Evolutionary conservation across 2,329 filamentous ascomycete species (phyloP).

Genomic region (Sporothrix luriei): DNA sequence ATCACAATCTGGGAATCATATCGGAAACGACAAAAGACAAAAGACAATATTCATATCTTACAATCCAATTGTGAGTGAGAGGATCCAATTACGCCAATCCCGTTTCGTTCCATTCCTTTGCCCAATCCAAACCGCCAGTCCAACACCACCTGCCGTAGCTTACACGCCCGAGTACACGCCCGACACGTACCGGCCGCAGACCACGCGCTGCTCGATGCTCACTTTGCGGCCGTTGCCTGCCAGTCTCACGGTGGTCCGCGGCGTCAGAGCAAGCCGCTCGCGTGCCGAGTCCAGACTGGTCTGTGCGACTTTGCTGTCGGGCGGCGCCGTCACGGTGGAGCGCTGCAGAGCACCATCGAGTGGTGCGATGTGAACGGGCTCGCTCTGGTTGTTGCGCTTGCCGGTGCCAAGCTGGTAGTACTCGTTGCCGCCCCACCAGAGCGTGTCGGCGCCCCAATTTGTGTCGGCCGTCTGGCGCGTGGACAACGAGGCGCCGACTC

Average conservation of each 20-base stretch:
- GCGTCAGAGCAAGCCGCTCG: slow-evolving; percentile 75
- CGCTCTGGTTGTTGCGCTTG: slow-evolving; percentile 76
- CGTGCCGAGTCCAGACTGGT: slow-evolving; percentile 54
- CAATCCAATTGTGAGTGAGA: slow-evolving; percentile 21
- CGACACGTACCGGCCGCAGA: slow-evolving; percentile 80
- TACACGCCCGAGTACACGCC: slow-evolving; percentile 70
- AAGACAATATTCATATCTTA: neutral
- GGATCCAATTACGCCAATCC: slow-evolving; percentile 5
- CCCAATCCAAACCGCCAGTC: neutral
- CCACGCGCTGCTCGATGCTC: slow-evolving; percentile 80
- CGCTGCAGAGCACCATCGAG: slow-evolving; percentile 53
- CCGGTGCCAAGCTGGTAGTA: slow-evolving; percentile 91
- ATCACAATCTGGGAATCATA: slow-evolving; percentile 11
- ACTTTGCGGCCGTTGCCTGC: slow-evolving; percentile 68
- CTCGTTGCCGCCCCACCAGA: slow-evolving; percentile 96
- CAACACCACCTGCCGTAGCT: neutral
- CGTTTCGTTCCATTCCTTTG: neutral
- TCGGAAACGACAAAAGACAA: neutral
- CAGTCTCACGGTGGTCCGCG: slow-evolving; percentile 68
- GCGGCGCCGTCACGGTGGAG: neutral
- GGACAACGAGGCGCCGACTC: slow-evolving; percentile 51
- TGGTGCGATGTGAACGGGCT: slow-evolving; percentile 77
- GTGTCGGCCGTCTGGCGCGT: slow-evolving; percentile 64
- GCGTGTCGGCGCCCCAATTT: slow-evolving; percentile 83
- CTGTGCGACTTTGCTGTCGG: neutral